phyloP scores from a whole-genome alignment of 1,284 basidiomycete species.

The Fomitiporia mediterranea region DNA sequence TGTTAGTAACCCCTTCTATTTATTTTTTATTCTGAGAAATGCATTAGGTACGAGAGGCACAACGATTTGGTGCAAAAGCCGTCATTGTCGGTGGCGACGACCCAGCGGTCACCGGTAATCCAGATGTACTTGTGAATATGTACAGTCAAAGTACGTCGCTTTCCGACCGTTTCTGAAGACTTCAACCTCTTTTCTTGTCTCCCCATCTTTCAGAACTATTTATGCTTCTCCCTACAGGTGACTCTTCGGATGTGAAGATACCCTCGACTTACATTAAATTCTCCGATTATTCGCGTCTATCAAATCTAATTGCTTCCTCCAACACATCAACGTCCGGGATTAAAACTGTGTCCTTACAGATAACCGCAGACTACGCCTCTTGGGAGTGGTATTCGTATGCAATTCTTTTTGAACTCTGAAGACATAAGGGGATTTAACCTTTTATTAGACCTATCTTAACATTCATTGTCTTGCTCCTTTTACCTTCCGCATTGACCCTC shows the following conservation, averaged over 20 bases:
- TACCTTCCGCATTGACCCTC: slow-evolving; percentile 78
- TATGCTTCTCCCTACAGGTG: slow-evolving; percentile 39
- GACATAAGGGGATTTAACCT: slow-evolving; percentile 11
- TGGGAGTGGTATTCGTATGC: slow-evolving; percentile 86
- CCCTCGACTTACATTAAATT: slow-evolving; percentile 72
- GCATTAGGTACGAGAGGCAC: slow-evolving; percentile 57
- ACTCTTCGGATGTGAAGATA: slow-evolving; percentile 67
- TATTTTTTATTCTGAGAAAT: neutral
- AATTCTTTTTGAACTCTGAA: slow-evolving; percentile 14
- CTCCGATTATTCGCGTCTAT: slow-evolving; percentile 60
- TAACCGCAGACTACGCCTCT: slow-evolving; percentile 71
- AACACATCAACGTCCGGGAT: slow-evolving; percentile 74
- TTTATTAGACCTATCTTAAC: slow-evolving; percentile 65
- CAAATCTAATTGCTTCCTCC: slow-evolving; percentile 55
- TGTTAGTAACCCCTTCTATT: neutral
- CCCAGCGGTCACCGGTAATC: slow-evolving; percentile 56
- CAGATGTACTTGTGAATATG: slow-evolving; percentile 85
- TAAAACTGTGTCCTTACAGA: slow-evolving; percentile 65
- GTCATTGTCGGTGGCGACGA: slow-evolving; percentile 86
- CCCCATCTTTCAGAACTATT: neutral
- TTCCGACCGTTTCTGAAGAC: no score
- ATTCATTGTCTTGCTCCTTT: slow-evolving; percentile 72
- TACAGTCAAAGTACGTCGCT: slow-evolving; percentile 68
- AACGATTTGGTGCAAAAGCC: slow-evolving; percentile 77
- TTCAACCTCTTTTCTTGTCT: slow-evolving; percentile 5